phyloP scores from a whole-genome alignment of 2,329 filamentous ascomycete species.

The Trichoderma sp. region DNA sequence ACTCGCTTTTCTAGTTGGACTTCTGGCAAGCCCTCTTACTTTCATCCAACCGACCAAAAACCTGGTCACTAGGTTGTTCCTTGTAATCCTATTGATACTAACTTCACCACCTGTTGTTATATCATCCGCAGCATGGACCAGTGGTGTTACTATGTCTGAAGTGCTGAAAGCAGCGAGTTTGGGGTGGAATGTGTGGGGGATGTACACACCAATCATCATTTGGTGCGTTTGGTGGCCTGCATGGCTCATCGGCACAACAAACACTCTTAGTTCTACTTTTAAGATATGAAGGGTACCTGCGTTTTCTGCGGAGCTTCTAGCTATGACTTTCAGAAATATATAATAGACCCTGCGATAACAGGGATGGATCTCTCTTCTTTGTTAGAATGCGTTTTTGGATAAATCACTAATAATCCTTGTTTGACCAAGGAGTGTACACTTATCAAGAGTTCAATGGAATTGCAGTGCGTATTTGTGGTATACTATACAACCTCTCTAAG shows the following conservation, averaged over 20 bases:
- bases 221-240: constrained; percentile 97
- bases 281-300: not conserved
- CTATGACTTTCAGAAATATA: not conserved
- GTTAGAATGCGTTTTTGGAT: not conserved
- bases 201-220: constrained; percentile 86
- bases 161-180: constrained; percentile 74
- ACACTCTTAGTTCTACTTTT: constrained; percentile 46
- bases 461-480: constrained; percentile 21
- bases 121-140: constrained; percentile 46
- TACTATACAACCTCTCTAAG: constrained; percentile 28
- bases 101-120: constrained; percentile 61
- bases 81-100: constrained; percentile 54
- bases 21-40: constrained; percentile 75
- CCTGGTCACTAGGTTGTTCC: constrained; percentile 40
- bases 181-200: constrained; percentile 84
- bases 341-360: not conserved
- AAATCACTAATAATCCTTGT: not conserved
- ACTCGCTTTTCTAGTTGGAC: constrained; percentile 78
- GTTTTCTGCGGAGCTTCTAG: not conserved
- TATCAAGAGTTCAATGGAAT: not conserved
- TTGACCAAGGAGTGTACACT: not conserved
- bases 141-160: constrained; percentile 46
- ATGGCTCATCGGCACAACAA: constrained; percentile 67
- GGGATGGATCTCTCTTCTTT: not conserved
- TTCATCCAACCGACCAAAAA: constrained; percentile 59